Base-by-base conservation (phyloP, 2,329 filamentous ascomycete species). In the Zymoseptoria pseudotritici region DNA sequence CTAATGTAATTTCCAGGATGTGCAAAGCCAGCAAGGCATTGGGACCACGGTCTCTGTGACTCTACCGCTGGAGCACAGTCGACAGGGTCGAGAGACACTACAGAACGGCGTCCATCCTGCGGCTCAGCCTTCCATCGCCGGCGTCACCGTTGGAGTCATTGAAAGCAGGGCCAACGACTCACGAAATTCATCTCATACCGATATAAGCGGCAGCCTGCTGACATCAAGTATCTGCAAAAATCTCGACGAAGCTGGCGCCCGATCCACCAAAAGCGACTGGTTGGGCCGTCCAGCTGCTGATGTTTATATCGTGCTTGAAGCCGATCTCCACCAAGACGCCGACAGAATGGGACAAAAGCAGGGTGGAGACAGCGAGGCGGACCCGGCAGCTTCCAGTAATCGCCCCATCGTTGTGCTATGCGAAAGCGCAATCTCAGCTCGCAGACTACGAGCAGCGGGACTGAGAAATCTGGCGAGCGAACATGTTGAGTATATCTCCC, bases 351-450 rank as follows among this genome's bases (percentile, higher is more conserved):
- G 55, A 51, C 62, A 64, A 20, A 54, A 60, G 20, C 58, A 57
- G 10, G 55, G 49, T 52, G 58, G 57, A 17, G 61, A 63, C 42
- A 58, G 54, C 20, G 49, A 56, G 1, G 61, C 63, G 62, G 63
- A 63, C 11, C 60, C 63, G 17, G 61, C 58, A 42, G 61, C 60
- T 4, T 22, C 63, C 50, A 61, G 62, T 56, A 64, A 63, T 51
- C 67, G 61, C 50, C 67, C 67, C 6, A 59, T 67, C 46, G 62
- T 70, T 17, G 62, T 70, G 4, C 51, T 70, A 22, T 70, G 67
- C 53, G 62, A 67, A 22, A 69, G 63, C 56, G 63, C 65, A 7
- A 57, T 69, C 5, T 69, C 67, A 11, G 65, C 63, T 19, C 57
- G 67, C 5, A 60, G 63, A 9, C 55, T 70, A 13, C 51, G 65